Base-by-base conservation (phyloP, 1,139 yeast species). In the Candida sp. region DNA sequence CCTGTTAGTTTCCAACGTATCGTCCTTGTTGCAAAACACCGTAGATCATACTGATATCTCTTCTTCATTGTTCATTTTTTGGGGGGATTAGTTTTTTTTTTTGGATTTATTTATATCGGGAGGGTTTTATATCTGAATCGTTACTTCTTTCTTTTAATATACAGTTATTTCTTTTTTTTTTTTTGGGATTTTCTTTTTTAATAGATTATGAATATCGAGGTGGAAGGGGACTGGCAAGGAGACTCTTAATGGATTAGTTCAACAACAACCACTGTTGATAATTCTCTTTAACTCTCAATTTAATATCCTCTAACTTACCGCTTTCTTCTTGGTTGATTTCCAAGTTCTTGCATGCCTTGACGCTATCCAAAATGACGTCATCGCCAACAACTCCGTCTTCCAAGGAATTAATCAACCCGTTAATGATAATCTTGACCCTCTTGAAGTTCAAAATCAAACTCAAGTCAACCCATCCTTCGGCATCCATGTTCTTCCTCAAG, bases 401-500 rank as follows among this genome's bases (percentile, higher is more conserved):
- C 48, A 66, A 62, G 25, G 69, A 56, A 55, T 70, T 72, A 52
- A 68, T 73, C 51, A 77, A 71, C 30, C 79, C 78, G 52, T 75
- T 74, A 51, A 75, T 65, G 52, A 77, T 77, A 49, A 82, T 80
- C 63, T 84, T 81, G 58, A 91, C 86, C 63, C 97, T 81, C 75
- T 87, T 85, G 69, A 91, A 91, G 55, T 79, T 75, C 55, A 91
- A 85, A 58, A 91, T 78, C 52, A 85, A 78, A 7, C 68, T 63
- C 57, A 91, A 71, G 35, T 86, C 83, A 49, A 91, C 81, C 80
- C 86, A 86, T 32, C 97, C 97, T 54, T 84, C 78, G 12, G 58
- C 49, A 69, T 87, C 85, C 96, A 91, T 90, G 63, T 87, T 90
- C 60, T 84, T 83, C 68, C 97, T 83, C 66, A 91, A 76, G 66